Evolutionary conservation across 2,329 filamentous ascomycete species (phyloP), one percentile per base, ranked within the genome.

Genomic region (Apiospora sp.): DNA sequence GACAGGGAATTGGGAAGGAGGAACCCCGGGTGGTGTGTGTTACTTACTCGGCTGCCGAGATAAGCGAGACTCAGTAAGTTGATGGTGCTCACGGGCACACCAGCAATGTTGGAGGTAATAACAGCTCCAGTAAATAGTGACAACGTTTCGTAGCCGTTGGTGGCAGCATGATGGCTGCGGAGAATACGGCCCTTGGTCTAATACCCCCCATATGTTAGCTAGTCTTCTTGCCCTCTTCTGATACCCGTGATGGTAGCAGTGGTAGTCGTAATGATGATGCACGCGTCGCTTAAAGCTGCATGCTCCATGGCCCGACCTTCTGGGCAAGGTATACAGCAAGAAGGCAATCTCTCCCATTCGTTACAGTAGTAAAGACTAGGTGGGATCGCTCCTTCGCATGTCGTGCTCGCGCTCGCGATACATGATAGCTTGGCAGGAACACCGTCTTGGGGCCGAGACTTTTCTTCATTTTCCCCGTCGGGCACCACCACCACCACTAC

Each of bases 31-130:
- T 49, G 22, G 22, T 37, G 34, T n/a, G 58, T 41, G 58, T 64
- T 4, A 64, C 58, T 37, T 41, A 64, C 58, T 24, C 58, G 83
- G 74, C 79, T 80, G 46, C 74, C 79, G 24, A 88, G 73, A 72
- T 87, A 87, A 48, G 78, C 77, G 43, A 82, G 73, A 48, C 81
- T 78, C 34, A 87, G 76, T 49, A 73, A 64, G 76, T 88, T 88
- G 75, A 87, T 76, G 37, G 76, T 78, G n/a, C 73, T 69, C 16
- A 76, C 73, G 16, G 81, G 76, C 3, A 87, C 80, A 30, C 83
- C 81, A 7, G 85, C 81, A n/a, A 79, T 77, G 77, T 87, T 87
- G 74, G 83, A 86, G 22, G 86, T 86, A 49, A 84, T 79, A 24
- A 88, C 81, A 54, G 78, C 82, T 3, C 72, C 73, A 22, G 74